phyloP scores from a whole-genome alignment of 352 stramenopile genomes.

The Phytophthora pinifolia region DNA sequence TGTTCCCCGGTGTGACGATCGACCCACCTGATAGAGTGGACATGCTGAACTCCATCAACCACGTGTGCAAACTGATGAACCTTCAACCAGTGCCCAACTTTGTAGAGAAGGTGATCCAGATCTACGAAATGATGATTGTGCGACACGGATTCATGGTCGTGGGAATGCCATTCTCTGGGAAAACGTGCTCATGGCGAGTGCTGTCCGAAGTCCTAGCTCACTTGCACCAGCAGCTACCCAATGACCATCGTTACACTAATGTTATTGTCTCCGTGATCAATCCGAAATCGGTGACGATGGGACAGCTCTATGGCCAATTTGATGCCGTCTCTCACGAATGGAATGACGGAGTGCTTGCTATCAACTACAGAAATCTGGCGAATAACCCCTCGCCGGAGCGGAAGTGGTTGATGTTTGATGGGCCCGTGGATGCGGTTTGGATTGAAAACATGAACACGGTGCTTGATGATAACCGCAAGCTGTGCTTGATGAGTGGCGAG shows the following conservation, averaged over 20 bases:
- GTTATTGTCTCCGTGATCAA: conserved; percentile 89
- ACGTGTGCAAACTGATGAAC: conserved; percentile 76
- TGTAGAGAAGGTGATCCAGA: conserved; percentile 93
- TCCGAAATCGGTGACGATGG: conserved; percentile 93
- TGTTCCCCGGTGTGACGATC: conserved; percentile 91
- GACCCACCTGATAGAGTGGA: conserved; percentile 86
- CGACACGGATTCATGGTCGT: conserved; percentile 97
- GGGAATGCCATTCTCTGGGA: conserved; percentile 93
- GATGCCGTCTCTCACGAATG: conserved; percentile 95
- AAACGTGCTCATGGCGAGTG: conserved; percentile 91
- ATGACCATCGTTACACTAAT: conserved; percentile 73
- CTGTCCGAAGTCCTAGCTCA: conserved; percentile 88
- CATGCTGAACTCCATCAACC: conserved; percentile 83
- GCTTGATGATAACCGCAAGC: conserved; percentile 94
- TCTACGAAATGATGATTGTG: conserved; percentile 97
- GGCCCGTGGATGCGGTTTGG: conserved; percentile 92
- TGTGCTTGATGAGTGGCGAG: conserved; percentile 93
- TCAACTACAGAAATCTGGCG: conserved; percentile 88
- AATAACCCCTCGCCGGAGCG: conserved; percentile 75
- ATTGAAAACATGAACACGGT: conserved; percentile 97
- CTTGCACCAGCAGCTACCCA: conserved; percentile 66
- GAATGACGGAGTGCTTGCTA: conserved; percentile 93
- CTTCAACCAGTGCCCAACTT: conserved; percentile 90
- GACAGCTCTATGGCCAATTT: conserved; percentile 94
- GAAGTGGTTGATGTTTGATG: conserved; percentile 95